Evolutionary conservation across 495 filamentous ascomycete species (phyloP).

Genomic region (Parmelia sp.): DNA sequence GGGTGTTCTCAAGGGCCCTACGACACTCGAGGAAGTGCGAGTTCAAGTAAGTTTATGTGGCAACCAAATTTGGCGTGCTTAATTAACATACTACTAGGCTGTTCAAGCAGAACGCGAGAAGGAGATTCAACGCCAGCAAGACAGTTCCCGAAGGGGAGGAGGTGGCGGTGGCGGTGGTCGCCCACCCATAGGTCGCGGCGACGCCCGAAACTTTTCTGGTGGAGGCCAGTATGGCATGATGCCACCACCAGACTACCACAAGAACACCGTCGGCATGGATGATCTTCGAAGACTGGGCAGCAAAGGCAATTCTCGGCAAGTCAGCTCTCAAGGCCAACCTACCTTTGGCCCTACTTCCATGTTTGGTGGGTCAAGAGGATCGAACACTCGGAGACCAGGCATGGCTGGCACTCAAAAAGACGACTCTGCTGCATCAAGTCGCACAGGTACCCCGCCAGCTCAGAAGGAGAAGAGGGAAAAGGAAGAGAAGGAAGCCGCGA

Average conservation of each 20-base stretch:
- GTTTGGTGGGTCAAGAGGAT: slow-evolving; percentile 67
- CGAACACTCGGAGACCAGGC: slow-evolving; percentile 73
- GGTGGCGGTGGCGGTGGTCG: slow-evolving; percentile 60
- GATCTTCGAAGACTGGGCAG: slow-evolving; percentile 72
- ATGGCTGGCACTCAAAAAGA: slow-evolving; percentile 68
- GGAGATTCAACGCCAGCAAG: slow-evolving; percentile 49
- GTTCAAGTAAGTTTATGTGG: slow-evolving; percentile 57
- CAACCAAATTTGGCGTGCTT: neutral
- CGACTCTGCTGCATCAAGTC: slow-evolving; percentile 75
- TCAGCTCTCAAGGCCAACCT: slow-evolving; percentile 49
- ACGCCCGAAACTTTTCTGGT: slow-evolving; percentile 71
- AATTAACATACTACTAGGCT: slow-evolving; percentile 46
- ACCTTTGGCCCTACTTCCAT: slow-evolving; percentile 68
- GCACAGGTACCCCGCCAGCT: slow-evolving; percentile 77
- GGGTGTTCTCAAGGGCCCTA: slow-evolving; percentile 76
- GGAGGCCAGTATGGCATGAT: slow-evolving; percentile 54
- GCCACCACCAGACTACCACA: slow-evolving; percentile 61
- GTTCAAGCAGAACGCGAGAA: slow-evolving; percentile 58
- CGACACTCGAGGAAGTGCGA: slow-evolving; percentile 88
- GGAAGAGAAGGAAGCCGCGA: slow-evolving; percentile 58
- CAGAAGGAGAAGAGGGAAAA: slow-evolving; percentile 51
- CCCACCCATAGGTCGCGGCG: slow-evolving; percentile 68
- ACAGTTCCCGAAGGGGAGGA: slow-evolving; percentile 37
- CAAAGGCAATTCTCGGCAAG: slow-evolving; percentile 54
- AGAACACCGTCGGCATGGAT: slow-evolving; percentile 79